Evolutionary conservation across 805 yeast genomes (phyloP).

Genomic region (Priceomyces haplophilus): DNA sequence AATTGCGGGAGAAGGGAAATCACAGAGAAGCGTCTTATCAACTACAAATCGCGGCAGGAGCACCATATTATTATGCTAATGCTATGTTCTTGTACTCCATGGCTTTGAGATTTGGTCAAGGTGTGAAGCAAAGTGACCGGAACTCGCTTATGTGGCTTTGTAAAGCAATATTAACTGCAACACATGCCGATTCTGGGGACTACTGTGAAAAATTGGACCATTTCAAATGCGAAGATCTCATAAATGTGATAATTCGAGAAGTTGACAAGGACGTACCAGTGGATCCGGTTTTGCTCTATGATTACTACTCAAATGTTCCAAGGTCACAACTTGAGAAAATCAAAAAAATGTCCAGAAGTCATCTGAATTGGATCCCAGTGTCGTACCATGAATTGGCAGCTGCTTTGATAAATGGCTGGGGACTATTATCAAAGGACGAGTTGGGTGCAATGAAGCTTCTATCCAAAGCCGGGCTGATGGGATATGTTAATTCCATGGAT

Average conservation of each 20-base stretch:
- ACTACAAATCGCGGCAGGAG: constrained; percentile 58
- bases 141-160: constrained; percentile 61
- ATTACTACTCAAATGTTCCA: constrained; percentile 21
- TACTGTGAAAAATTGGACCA: constrained; percentile 25
- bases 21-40: constrained; percentile 68
- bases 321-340: constrained; percentile 25
- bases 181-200: constrained; percentile 4
- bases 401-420: constrained; percentile 56
- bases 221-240: constrained; percentile 27
- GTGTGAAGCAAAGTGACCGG: constrained; percentile 53
- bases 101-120: constrained; percentile 67
- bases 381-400: constrained; percentile 63
- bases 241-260: constrained; percentile 23
- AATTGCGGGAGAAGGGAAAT: constrained; percentile 54
- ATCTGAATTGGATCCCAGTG: constrained; percentile 44
- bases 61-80: constrained; percentile 50
- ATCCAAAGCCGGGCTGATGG: constrained; percentile 64
- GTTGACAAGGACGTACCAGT: constrained; percentile 20
- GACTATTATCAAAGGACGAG: constrained; percentile 49
- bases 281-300: constrained; percentile 26
- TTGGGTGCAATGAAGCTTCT: constrained; percentile 53
- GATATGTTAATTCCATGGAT: constrained; percentile 65
- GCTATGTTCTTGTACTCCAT: constrained; percentile 71
- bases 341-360: constrained; percentile 30
- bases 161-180: constrained; percentile 34